Base-by-base conservation (phyloP, 2,329 filamentous ascomycete species). In the Colletotrichum cuscutae region DNA sequence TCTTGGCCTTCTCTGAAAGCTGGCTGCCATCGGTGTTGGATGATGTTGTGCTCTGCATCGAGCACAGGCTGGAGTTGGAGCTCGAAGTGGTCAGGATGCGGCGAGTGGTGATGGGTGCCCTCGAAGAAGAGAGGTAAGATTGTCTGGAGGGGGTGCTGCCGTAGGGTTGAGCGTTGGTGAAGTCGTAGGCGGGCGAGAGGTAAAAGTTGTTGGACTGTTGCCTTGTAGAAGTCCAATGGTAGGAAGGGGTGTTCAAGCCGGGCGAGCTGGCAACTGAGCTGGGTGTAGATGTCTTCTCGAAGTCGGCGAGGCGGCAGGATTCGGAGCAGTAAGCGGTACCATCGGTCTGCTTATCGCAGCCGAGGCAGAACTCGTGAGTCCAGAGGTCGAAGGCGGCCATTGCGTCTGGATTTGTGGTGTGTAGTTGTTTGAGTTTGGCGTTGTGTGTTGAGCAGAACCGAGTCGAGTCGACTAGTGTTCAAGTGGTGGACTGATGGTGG, bases 331-430 rank as follows among this genome's bases (percentile, higher is more conserved):
- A 98, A 76, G 94, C 91, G 74, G 92, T 92, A 69, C 91, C 91
- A 76, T 94, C 90, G 73, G 93, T 95, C 85, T 97, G 94, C 85
- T 93, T 93, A 86, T 98, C 95, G 87, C 95, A 98, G 86, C 93
- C 92, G 78, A 98, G 91, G 88, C 95, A 98, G 89, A 95, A 98
- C 84, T 97, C 93, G 83, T 93, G 94, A 78, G 94, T 94, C 95
- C 95, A 98, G 80, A 86, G 83, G 77, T 90, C 88, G 80, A 72
- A 72, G 28, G 63, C 64, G 26, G 69, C 42, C 62, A 67, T 74
- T 37, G 35, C 46, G 67, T 49, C 5, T 53, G 59, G n/a, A n/a
- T 62, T 12, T 61, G 22, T 24, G 35, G 49, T 66, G 22, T 42
- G 22, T 12, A 28, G 6, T 24, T 61, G 46, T 12, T 52, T 54